Percentiles rank a stretch among this genome's conserved stretches.
Evolutionary conservation across 73 alveolate species (phyloP).

Genomic region (Uronychia setigera): DNA sequence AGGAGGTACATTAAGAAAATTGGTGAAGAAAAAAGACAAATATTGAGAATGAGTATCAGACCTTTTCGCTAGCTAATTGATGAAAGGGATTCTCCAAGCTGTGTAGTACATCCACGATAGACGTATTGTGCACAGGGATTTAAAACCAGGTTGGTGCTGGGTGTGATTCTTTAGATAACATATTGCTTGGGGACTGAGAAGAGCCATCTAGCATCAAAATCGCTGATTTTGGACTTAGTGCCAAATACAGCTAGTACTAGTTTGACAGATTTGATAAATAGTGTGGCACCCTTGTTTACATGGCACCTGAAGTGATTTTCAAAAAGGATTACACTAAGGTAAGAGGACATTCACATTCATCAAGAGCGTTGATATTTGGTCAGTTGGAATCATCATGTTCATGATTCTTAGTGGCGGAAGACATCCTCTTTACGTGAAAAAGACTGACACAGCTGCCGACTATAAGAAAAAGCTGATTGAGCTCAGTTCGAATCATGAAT

Average conservation of each 20-base stretch:
- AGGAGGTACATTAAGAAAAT: constrained; percentile 66
- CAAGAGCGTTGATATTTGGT: constrained; percentile 75
- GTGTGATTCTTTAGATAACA: constrained; percentile 22
- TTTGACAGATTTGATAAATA: constrained; percentile 31
- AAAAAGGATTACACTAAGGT: constrained; percentile 64
- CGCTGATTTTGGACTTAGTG: constrained; percentile 56
- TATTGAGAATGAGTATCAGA: constrained; percentile 40
- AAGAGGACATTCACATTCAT: background rate
- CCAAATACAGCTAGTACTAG: constrained; percentile 36
- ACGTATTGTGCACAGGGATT: constrained; percentile 83
- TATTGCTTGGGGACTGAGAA: constrained; percentile 32
- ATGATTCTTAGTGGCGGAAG: constrained; percentile 74
- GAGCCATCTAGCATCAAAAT: constrained; percentile 31
- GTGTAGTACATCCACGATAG: constrained; percentile 77
- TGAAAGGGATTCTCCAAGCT: constrained; percentile 74
- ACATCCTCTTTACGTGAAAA: constrained; percentile 63
- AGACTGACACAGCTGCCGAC: constrained; percentile 52
- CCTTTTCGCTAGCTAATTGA: constrained; percentile 66
- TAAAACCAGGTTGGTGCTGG: constrained; percentile 69
- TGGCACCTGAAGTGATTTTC: constrained; percentile 82
- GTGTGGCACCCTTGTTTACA: constrained; percentile 74
- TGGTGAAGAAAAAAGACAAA: constrained; percentile 4
- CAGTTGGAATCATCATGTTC: constrained; percentile 79
- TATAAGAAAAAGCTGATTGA: constrained; percentile 43
- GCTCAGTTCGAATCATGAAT: constrained; percentile 56